phyloP scores from a whole-genome alignment of 1,139 yeast species.

The Taiozyma sp. region DNA sequence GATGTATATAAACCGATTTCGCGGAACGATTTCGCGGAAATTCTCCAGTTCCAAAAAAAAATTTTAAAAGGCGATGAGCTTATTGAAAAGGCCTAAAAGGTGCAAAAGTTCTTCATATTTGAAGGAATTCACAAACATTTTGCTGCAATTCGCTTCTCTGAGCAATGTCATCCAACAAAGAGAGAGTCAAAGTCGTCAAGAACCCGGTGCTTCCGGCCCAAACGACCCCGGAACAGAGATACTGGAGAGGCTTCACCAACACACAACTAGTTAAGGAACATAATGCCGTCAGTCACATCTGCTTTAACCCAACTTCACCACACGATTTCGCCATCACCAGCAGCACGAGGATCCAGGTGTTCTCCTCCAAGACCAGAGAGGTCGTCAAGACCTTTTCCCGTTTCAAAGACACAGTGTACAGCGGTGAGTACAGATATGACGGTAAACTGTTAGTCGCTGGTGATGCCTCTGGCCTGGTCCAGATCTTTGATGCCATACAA shows the following conservation, averaged over 20 bases:
- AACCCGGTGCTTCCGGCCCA: slow-evolving; percentile 78
- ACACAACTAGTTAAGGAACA: slow-evolving; percentile 93
- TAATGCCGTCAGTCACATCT: slow-evolving; percentile 83
- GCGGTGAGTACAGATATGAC: slow-evolving; percentile 79
- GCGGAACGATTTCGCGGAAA: no score
- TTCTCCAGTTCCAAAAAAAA: no score
- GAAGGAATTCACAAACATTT: background rate
- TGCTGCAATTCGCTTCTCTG: background rate
- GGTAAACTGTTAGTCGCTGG: slow-evolving; percentile 84
- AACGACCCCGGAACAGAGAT: slow-evolving; percentile 90
- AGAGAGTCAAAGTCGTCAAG: slow-evolving; percentile 63
- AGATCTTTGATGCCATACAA: slow-evolving; percentile 73
- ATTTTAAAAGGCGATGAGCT: background rate
- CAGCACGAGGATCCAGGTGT: slow-evolving; percentile 86
- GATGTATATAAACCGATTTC: no score
- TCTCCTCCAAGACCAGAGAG: slow-evolving; percentile 89
- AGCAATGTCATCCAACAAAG: slow-evolving; percentile 74
- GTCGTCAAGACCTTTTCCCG: slow-evolving; percentile 85
- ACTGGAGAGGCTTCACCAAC: slow-evolving; percentile 77
- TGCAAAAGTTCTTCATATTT: background rate
- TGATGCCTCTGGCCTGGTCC: slow-evolving; percentile 84
- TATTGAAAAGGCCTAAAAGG: background rate
- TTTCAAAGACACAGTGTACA: slow-evolving; percentile 86
- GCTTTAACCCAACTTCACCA: slow-evolving; percentile 83
- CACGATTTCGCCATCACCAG: slow-evolving; percentile 94